phyloP scores from a whole-genome alignment of 257 asterid genomes.

The Solanum raphanifolium region DNA sequence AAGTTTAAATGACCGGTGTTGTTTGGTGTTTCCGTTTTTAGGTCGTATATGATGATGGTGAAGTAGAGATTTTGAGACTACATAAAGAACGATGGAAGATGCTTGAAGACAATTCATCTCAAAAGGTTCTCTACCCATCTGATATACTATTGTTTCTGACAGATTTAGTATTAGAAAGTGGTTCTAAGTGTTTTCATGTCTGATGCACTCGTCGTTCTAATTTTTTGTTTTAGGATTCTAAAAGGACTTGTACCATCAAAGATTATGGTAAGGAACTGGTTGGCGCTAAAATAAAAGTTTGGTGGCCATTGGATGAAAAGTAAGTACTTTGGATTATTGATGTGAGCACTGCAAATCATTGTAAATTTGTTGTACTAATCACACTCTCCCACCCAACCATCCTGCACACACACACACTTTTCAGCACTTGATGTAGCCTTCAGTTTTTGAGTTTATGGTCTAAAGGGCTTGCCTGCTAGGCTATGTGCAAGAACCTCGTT shows the following conservation, averaged over 20 bases:
- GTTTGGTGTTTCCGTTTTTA: slow-evolving; percentile 11
- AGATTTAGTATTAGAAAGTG: not conserved
- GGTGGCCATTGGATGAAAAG: slow-evolving; percentile 38
- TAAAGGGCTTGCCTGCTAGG: not conserved
- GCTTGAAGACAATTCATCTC: slow-evolving; percentile 1
- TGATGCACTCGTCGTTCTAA: not conserved
- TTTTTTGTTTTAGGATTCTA: slow-evolving; percentile 14
- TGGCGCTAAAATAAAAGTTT: slow-evolving; percentile 37
- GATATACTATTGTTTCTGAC: not conserved
- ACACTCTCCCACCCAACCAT: not conserved
- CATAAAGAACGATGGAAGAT: slow-evolving; percentile 34
- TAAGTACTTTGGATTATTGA: slow-evolving; percentile 12
- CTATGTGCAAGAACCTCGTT: not conserved
- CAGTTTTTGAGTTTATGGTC: not conserved
- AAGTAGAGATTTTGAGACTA: slow-evolving; percentile 32
- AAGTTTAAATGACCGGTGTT: no score
- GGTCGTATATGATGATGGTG: slow-evolving; percentile 39
- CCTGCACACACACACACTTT: not conserved
- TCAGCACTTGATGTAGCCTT: not conserved
- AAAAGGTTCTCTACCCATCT: slow-evolving; percentile 5
- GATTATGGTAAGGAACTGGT: slow-evolving; percentile 32
- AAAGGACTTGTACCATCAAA: slow-evolving; percentile 5
- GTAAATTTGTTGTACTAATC: not conserved
- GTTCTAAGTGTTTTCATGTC: not conserved
- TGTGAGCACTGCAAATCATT: not conserved